Evolutionary conservation across 805 yeast species (phyloP).

Genomic region (Ogataea nonfermentans): DNA sequence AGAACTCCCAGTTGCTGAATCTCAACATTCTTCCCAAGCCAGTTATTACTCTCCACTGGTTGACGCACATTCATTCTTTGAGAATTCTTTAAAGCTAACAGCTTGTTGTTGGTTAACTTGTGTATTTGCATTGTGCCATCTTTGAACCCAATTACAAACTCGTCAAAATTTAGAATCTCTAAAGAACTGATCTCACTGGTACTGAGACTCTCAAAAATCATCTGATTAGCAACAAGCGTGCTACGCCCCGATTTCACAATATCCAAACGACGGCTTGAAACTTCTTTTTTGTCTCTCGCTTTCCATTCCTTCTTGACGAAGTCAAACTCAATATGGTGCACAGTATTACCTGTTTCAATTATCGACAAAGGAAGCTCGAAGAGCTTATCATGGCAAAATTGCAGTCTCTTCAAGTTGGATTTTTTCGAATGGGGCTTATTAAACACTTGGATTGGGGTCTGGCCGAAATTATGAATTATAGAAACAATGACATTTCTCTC

Average conservation of each 20-base stretch:
- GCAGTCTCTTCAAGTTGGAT: conserved; percentile 39
- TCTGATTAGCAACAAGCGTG: conserved; percentile 35
- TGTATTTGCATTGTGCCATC: conserved; percentile 58
- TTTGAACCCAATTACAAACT: conserved; percentile 48
- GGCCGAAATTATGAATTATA: conserved; percentile 89
- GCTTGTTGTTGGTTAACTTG: conserved; percentile 16
- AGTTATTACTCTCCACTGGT: conserved; percentile 3
- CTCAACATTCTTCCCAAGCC: not conserved
- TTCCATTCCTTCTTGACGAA: conserved; percentile 47
- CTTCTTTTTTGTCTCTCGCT: conserved; percentile 34
- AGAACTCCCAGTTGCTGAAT: conserved; percentile 32
- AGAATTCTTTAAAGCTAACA: conserved; percentile 45
- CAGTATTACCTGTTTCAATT: conserved; percentile 42
- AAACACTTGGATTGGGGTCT: conserved; percentile 77
- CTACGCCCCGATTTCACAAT: conserved; percentile 14
- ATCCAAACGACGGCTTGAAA: conserved; percentile 6
- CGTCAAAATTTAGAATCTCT: conserved; percentile 40
- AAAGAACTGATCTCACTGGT: conserved; percentile 39
- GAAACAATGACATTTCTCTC: conserved; percentile 79
- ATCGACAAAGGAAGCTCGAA: conserved; percentile 38
- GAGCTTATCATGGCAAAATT: conserved; percentile 33
- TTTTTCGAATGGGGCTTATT: conserved; percentile 61
- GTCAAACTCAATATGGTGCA: conserved; percentile 46
- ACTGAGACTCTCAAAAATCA: conserved; percentile 44
- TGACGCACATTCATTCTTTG: conserved; percentile 19